Conservation (phyloP, 2,329 filamentous ascomycete species). For the Apiospora arundinis region DNA sequence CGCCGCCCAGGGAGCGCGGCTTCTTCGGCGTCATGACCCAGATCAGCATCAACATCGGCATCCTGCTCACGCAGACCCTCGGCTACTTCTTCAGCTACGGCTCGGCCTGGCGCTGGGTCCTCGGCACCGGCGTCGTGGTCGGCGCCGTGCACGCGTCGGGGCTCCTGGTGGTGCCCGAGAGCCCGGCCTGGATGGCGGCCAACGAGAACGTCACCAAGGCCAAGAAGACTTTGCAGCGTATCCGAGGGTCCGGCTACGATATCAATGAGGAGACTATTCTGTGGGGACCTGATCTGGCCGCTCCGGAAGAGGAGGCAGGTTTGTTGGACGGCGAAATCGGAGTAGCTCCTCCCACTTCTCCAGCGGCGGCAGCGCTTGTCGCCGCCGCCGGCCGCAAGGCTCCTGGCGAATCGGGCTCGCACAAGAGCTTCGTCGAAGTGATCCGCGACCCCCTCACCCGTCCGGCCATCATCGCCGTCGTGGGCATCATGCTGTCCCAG, state of each 20-base stretch:
- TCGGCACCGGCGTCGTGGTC: conserved; percentile 74
- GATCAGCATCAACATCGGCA: conserved; percentile 91
- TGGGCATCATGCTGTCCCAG: conserved; percentile 91
- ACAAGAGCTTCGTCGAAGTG: conserved; percentile 69
- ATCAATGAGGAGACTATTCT: conserved; percentile 75
- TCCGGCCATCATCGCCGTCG: conserved; percentile 79
- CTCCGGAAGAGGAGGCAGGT: conserved; percentile 60
- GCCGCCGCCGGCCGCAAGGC: conserved; percentile 35
- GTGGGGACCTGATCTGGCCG: conserved; percentile 56
- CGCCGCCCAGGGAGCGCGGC: conserved; percentile 75
- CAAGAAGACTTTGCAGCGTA: conserved; percentile 71
- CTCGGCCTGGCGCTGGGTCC: conserved; percentile 81
- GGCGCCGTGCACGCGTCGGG: conserved; percentile 72
- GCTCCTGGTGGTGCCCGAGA: conserved; percentile 82
- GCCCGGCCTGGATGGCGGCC: conserved; percentile 83
- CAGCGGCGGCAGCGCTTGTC: conserved; percentile 33
- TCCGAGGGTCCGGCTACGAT: conserved; percentile 73
- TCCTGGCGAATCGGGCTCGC: conserved; percentile 36
- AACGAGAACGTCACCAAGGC: conserved; percentile 67
- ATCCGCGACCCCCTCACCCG: conserved; percentile 71
- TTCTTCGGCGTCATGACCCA: conserved; percentile 88
- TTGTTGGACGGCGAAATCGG: conserved; percentile 65
- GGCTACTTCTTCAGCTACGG: conserved; percentile 88
- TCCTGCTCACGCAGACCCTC: conserved; percentile 80
- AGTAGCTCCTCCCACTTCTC: conserved; percentile 30